Base-by-base conservation (phyloP, 2,329 filamentous ascomycete genomes). In the Fusarium irregulare region DNA sequence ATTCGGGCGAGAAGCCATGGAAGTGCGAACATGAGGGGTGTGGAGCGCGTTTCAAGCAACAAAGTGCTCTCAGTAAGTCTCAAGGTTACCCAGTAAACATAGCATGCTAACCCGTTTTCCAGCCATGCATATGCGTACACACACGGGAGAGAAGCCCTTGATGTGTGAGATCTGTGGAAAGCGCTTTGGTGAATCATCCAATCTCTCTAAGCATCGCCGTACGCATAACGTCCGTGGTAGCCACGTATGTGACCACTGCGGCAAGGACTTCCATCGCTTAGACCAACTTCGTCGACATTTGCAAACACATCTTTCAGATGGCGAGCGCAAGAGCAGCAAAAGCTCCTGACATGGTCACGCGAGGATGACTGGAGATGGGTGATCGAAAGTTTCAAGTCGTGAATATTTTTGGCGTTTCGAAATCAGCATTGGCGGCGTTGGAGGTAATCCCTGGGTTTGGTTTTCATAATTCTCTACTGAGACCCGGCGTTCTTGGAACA, bases 71-170 rank as follows among this genome's bases (percentile, higher is more conserved):
- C 23, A 91, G 88, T 90, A 84, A 73, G 85, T 80, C 32, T 6
- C 3, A 14, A 1, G 7, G 51, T 48, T 11, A 6, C n/a, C 37
- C 13, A 12, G 16, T 37, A 45, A 48, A 40, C 16, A 70, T 37
- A 28, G 6, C 23, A 25, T 48, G 32, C 68, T 77, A 41, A 79
- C 63, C 10, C 10, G 8, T 32, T 23, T 18, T 23, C 41, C 49
- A 89, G 88, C 89, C n/a, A 91, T 91, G 83, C 90, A 92, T 71
- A 85, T 86, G 72, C 84, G 89, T 41, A 89, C 86, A 3, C 90
- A 92, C 73, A 91, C 89, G 1, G 88, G 89, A 44, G 85, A 87
- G 48, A 91, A 91, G 73, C 89, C 89, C 1, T 78, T 91, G 0
- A 78, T 81, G 46, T 91, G 89, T 67, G 83, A 87, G 3, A 80